Evolutionary conservation across 345 rosid genomes (phyloP).

Genomic region (Pistacia vera): DNA sequence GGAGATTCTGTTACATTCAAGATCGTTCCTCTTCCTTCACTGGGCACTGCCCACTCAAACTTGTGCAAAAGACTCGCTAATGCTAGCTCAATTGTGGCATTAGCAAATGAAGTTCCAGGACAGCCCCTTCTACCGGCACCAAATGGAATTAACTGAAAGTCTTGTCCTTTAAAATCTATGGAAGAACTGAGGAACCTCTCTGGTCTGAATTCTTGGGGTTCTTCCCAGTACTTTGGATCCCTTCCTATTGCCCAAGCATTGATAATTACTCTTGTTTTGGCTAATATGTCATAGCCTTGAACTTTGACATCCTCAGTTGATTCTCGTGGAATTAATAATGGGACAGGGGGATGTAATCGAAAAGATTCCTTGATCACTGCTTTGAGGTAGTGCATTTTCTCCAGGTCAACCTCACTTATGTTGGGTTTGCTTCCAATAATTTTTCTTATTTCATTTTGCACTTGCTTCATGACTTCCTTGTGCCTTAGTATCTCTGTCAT

Average conservation of each 20-base stretch:
- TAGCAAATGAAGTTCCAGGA: neutral
- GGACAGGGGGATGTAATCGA: neutral
- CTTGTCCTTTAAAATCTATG: neutral
- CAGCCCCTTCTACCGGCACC: slow-evolving; percentile 1
- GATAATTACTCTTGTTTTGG: neutral
- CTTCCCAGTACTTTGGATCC: neutral
- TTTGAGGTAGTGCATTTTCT: neutral
- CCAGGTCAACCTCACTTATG: neutral
- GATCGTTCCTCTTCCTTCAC: neutral
- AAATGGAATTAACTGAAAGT: neutral
- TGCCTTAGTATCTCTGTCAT: neutral
- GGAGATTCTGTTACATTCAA: neutral
- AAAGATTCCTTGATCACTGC: slow-evolving; percentile 1
- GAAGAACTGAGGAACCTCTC: slow-evolving; percentile 1
- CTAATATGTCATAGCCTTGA: neutral
- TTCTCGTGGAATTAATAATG: neutral
- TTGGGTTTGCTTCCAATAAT: neutral
- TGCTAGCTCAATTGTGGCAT: neutral
- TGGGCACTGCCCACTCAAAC: slow-evolving; percentile 4
- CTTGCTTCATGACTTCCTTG: neutral
- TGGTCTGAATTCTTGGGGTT: neutral
- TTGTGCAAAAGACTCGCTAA: neutral
- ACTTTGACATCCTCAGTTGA: neutral
- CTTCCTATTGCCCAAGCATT: neutral
- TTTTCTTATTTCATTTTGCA: neutral